Base-by-base conservation (phyloP, 1,139 yeast genomes). In the Geotrichum klebahnii region DNA sequence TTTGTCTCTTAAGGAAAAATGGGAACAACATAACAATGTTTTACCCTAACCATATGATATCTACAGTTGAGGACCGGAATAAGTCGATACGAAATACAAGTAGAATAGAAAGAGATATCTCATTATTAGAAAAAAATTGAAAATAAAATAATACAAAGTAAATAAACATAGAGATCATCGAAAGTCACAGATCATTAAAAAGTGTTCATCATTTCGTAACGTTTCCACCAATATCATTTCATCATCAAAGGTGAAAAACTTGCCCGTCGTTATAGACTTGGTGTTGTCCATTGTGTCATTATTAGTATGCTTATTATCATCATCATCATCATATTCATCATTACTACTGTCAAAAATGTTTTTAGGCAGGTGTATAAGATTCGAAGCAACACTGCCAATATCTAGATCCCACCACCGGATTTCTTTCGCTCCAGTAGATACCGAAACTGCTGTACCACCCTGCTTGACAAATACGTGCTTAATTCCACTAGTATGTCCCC, bases 341-440 rank as follows among this genome's bases (percentile, higher is more conserved):
- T 10, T 42, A 20, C 36, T 14, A 34, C 26, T 34, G 31, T 31
- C 35, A 36, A 32, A 9, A 8, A 28, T 35, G 12, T 36, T 16
- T 26, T 44, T 28, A 14, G 47, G 49, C n/a, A 38, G 32, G n/a
- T 38, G 9, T n/a, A 32, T 29, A 4, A 43, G 23, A 12, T 34
- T 36, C 3, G 39, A 33, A 3, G 26, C 19, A 14, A 29, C 47
- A 9, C 28, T 31, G 19, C 45, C 48, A 37, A 19, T 16, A 24
- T 43, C 39, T 5, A 54, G 45, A 43, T 56, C 55, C 59, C 59
- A 57, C 53, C 59, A 52, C 9, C 55, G 48, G 29, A 56, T 48
- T 44, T 56, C 59, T n/a, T 40, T 46, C 16, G 51, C 53, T 12
- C 50, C 44, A 5, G 51, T 36, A 19, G 58, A 52, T 4, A 57